These are phyloP conservation scores for Gastrolobium bilobum DNA, from an alignment of 306 rosid genomes.

Conservation along the genomic window DNA sequence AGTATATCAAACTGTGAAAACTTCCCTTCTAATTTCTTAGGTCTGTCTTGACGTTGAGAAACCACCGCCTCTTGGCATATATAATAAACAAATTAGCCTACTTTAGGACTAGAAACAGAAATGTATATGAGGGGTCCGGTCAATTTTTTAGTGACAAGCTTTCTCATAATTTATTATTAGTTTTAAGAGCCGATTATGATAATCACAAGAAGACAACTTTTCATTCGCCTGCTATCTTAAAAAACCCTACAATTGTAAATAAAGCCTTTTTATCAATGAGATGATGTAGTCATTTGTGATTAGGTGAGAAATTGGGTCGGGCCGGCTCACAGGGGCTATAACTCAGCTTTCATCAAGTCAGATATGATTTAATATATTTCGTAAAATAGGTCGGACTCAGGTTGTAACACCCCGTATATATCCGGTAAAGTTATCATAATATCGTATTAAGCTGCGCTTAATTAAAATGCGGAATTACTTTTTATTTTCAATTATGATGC, in stretches of 20 bases:
- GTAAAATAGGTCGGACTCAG: too few species aligned
- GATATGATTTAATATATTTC: too few species aligned
- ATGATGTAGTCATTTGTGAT: slow-evolving; percentile 31
- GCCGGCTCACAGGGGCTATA: too few species aligned
- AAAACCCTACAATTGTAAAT: neutral
- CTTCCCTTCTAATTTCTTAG: neutral
- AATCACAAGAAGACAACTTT: slow-evolving; percentile 25
- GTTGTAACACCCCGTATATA: too few species aligned
- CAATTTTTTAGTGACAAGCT: slow-evolving; percentile 2
- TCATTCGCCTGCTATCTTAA: slow-evolving; percentile 6
- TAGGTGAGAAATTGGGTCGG: neutral
- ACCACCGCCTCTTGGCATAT: slow-evolving; percentile 31
- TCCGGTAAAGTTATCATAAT: too few species aligned
- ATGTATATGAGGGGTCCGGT: neutral
- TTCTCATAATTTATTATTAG: slow-evolving; percentile 2
- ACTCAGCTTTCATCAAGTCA: too few species aligned
- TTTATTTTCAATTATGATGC: too few species aligned
- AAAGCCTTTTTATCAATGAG: slow-evolving; percentile 19
- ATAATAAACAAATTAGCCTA: slow-evolving; percentile 21
- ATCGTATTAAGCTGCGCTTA: too few species aligned
- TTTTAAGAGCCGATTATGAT: slow-evolving; percentile 40
- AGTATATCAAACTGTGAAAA: neutral
- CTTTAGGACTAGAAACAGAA: neutral
- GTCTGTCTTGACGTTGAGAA: neutral
- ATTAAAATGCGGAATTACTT: too few species aligned